Evolutionary conservation across 495 filamentous ascomycete species (phyloP).

Genomic region (Haplographium delicatum): DNA sequence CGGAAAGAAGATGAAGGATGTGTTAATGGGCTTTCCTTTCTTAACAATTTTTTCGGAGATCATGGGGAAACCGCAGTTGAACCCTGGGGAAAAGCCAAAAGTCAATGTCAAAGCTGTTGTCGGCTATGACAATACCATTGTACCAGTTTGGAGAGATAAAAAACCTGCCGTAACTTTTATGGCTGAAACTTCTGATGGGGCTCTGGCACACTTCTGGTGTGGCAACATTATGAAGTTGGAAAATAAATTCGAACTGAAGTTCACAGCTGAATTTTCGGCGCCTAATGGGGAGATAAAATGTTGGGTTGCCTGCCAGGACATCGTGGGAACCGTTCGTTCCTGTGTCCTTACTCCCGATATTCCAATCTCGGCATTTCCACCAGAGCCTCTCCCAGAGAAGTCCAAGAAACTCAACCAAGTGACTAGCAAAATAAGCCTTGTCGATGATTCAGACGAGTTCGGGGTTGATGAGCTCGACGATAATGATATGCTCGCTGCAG

Average conservation of each 20-base stretch:
- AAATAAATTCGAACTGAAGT: slow-evolving; percentile 54
- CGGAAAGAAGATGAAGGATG: slow-evolving; percentile 61
- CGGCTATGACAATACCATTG: slow-evolving; percentile 65
- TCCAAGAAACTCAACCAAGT: slow-evolving; percentile 11
- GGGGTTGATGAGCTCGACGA: slow-evolving; percentile 53
- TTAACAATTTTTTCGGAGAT: slow-evolving; percentile 48
- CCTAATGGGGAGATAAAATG: slow-evolving; percentile 58
- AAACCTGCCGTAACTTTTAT: slow-evolving; percentile 67
- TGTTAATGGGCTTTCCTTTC: slow-evolving; percentile 68
- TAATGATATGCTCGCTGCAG: slow-evolving; percentile 45
- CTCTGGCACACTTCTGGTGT: slow-evolving; percentile 71
- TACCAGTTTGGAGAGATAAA: slow-evolving; percentile 56
- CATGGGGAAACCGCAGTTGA: slow-evolving; percentile 29
- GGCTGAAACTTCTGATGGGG: slow-evolving; percentile 70
- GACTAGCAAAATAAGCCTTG: slow-evolving; percentile 10
- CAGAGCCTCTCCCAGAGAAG: neutral
- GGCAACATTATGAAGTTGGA: slow-evolving; percentile 64
- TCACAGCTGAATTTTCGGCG: slow-evolving; percentile 52
- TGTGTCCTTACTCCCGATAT: slow-evolving; percentile 59
- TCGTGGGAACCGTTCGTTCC: slow-evolving; percentile 72
- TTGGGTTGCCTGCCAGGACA: slow-evolving; percentile 81
- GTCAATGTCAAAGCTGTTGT: slow-evolving; percentile 61
- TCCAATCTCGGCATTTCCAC: slow-evolving; percentile 49
- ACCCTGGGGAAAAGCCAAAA: slow-evolving; percentile 16
- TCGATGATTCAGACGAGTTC: slow-evolving; percentile 42